A percentile compares a stretch with the other conserved stretches of the same genome.
Evolutionary conservation across 495 filamentous ascomycete genomes (phyloP).

Genomic region (Pseudoneurospora amorphoporcata): DNA sequence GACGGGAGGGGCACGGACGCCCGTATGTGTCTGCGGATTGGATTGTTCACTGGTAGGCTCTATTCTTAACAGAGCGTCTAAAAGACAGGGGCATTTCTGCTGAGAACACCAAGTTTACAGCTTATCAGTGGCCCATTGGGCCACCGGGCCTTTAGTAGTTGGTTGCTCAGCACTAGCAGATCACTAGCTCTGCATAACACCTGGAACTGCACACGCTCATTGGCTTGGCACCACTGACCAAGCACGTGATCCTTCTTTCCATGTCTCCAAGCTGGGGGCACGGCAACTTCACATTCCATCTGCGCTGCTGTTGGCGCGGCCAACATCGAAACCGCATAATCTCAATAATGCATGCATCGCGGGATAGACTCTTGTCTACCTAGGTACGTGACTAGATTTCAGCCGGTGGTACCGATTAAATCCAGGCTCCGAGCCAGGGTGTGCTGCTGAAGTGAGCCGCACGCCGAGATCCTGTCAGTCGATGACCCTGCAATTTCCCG

Average conservation of each 20-base stretch:
- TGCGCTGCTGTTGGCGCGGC: not conserved
- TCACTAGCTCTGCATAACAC: not conserved
- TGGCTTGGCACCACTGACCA: not conserved
- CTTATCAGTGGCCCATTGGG: no score
- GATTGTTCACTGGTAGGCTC: no score
- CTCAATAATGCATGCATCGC: not conserved
- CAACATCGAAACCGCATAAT: not conserved
- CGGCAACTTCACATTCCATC: not conserved
- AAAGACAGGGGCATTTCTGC: no score
- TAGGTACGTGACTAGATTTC: not conserved
- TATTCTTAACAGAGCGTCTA: no score
- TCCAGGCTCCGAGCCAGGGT: not conserved
- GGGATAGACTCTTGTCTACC: not conserved
- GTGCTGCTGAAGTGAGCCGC: not conserved
- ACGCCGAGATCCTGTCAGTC: not conserved
- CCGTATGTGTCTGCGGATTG: no score
- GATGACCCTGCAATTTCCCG: not conserved
- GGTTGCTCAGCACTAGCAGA: not conserved
- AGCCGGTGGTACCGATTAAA: not conserved
- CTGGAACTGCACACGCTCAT: not conserved
- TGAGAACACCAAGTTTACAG: no score
- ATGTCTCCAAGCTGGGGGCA: not conserved
- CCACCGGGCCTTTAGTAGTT: not conserved
- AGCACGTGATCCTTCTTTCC: not conserved
- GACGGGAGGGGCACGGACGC: not conserved